These are phyloP conservation scores for Thermomucor indicae-seudaticae DNA, from an alignment of 371 early-diverging fungal species.

Conservation along the genomic window DNA sequence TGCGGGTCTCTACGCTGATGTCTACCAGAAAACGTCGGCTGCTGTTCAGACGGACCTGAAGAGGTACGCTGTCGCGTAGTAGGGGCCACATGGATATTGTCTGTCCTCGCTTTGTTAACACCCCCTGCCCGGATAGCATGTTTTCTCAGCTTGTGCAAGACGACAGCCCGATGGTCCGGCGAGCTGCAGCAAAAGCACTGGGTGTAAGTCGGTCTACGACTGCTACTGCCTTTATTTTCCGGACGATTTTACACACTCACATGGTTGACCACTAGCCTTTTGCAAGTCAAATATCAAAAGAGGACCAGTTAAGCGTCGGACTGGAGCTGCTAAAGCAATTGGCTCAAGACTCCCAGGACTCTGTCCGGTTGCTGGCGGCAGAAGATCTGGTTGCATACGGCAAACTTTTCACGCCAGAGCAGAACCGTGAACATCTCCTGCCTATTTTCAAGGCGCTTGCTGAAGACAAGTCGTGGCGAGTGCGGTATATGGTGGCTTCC, in stretches of 20 bases:
- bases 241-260: neutral
- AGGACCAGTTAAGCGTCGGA: constrained; percentile 70
- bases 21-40: constrained; percentile 68
- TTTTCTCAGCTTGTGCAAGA: constrained; percentile 83
- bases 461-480: constrained; percentile 96
- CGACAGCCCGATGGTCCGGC: constrained; percentile 97
- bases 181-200: constrained; percentile 91
- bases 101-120: no score
- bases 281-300: constrained; percentile 63
- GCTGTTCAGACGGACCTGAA: constrained; percentile 83
- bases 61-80: constrained; percentile 39
- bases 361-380: constrained; percentile 93
- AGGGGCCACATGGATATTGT: no score
- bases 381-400: constrained; percentile 91
- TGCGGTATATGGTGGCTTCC: constrained; percentile 96
- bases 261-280: constrained; percentile 43
- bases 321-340: constrained; percentile 78
- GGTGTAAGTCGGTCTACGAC: constrained; percentile 47
- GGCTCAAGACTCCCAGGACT: constrained; percentile 91
- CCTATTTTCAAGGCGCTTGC: constrained; percentile 73
- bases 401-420: constrained; percentile 70
- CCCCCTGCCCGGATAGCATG: constrained; percentile 29
- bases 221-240: no score
- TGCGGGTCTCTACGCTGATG: constrained; percentile 85
- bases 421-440: constrained; percentile 70